phyloP scores from a whole-genome alignment of 1,139 yeast genomes.

The Fermentozyma sake region DNA sequence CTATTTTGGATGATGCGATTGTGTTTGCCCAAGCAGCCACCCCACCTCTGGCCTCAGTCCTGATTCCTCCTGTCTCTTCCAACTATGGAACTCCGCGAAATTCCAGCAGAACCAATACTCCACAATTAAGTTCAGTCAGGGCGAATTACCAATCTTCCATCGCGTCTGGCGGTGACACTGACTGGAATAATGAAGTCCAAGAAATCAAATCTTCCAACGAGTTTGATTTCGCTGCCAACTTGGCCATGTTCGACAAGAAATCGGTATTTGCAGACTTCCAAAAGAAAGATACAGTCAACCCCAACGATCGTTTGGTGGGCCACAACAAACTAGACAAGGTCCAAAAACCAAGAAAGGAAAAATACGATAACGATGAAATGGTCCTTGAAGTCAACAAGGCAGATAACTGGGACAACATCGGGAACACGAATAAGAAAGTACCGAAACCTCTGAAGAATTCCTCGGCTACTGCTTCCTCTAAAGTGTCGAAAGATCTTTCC shows the following conservation, averaged over 20 bases:
- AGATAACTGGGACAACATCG: slow-evolving; percentile 57
- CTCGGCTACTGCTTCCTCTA: neutral
- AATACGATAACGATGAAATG: slow-evolving; percentile 72
- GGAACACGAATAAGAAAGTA: slow-evolving; percentile 10
- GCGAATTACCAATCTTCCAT: slow-evolving; percentile 6
- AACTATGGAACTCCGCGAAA: slow-evolving; percentile 1
- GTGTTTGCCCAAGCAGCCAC: slow-evolving; percentile 19
- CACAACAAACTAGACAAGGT: slow-evolving; percentile 52
- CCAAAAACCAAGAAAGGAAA: slow-evolving; percentile 31
- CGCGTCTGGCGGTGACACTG: slow-evolving; percentile 21
- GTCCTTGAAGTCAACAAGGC: slow-evolving; percentile 47
- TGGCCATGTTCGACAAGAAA: slow-evolving; percentile 78
- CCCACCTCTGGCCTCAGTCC: slow-evolving; percentile 4
- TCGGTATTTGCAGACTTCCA: slow-evolving; percentile 77
- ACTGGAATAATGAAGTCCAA: slow-evolving; percentile 49
- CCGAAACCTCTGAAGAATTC: slow-evolving; percentile 1
- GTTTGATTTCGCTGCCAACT: slow-evolving; percentile 82
- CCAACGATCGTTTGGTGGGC: slow-evolving; percentile 65
- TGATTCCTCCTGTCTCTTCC: slow-evolving; percentile 1
- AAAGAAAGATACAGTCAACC: slow-evolving; percentile 55
- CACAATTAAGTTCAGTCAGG: slow-evolving; percentile 9
- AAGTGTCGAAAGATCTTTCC: neutral
- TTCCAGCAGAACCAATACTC: slow-evolving; percentile 12
- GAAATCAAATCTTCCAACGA: slow-evolving; percentile 55
- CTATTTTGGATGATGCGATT: slow-evolving; percentile 24